These are phyloP conservation scores for Sporothrix phasma DNA, from an alignment of 2,329 filamentous ascomycete species.

Conservation along the genomic window DNA sequence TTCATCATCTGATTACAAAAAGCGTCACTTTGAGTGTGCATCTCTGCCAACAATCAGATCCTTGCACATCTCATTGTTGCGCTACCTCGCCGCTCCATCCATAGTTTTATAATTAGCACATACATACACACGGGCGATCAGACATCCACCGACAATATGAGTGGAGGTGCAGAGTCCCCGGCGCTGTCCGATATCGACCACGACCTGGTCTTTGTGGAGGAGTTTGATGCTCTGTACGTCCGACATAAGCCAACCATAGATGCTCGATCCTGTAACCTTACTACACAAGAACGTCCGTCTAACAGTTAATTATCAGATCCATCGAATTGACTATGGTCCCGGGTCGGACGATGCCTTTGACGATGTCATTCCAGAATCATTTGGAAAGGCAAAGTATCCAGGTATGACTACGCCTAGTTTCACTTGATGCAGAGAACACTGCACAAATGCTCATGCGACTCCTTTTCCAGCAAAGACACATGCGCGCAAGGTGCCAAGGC, in stretches of 20 bases:
- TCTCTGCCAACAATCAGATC: background rate
- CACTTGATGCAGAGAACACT: no score
- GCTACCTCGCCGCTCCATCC: no score
- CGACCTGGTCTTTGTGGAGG: slow-evolving; percentile 38
- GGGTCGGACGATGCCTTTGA: background rate
- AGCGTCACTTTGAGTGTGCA: background rate
- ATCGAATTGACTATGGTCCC: slow-evolving; percentile 30
- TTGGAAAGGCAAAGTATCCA: slow-evolving; percentile 25
- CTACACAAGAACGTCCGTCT: background rate
- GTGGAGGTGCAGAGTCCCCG: background rate
- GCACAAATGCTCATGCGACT: background rate
- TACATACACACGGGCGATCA: no score
- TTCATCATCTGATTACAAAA: background rate
- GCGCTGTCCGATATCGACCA: slow-evolving; percentile 25
- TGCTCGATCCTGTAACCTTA: background rate
- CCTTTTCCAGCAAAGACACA: slow-evolving; percentile 41
- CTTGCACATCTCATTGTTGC: background rate
- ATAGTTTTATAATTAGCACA: background rate
- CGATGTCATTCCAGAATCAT: background rate
- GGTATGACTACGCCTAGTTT: slow-evolving; percentile 21
- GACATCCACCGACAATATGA: background rate
- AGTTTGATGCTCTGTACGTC: slow-evolving; percentile 44
- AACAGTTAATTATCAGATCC: slow-evolving; percentile 20
- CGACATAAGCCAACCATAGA: background rate
- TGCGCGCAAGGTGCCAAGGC: slow-evolving; percentile 44